A percentile compares a stretch with the other conserved stretches of the same genome.
phyloP scores from a whole-genome alignment of 2,329 filamentous ascomycete species.

The Herpomyces periplanetae region DNA sequence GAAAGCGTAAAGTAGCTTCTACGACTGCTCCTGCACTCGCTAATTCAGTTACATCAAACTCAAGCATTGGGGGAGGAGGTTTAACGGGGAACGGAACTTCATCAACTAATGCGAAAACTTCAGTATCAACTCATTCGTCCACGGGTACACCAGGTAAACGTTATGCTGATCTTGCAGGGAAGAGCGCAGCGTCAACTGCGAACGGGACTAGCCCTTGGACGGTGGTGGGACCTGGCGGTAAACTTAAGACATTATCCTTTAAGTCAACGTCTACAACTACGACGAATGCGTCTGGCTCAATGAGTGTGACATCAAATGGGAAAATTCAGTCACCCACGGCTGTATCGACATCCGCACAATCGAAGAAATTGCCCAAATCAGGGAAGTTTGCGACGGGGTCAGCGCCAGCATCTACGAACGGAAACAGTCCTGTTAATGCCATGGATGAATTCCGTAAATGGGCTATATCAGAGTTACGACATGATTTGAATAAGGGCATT shows the following conservation, averaged over 20 bases:
- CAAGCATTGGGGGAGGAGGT: no score
- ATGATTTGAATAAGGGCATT: conserved; percentile 26
- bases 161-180: conserved; percentile 73
- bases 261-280: conserved; percentile 9
- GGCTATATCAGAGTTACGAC: conserved; percentile 36
- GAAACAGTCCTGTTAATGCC: conserved; percentile 18
- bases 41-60: conserved; percentile 8
- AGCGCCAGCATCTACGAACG: conserved; percentile 3
- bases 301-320: no score
- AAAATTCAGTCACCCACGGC: conserved; percentile 12
- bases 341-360: conserved; percentile 7
- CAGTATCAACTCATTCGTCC: conserved; percentile 9
- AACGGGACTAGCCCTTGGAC: conserved; percentile 30
- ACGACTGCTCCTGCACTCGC: conserved; percentile 11
- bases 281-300: no score
- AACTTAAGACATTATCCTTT: conserved; percentile 24
- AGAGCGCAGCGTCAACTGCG: conserved; percentile 13
- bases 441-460: conserved; percentile 82
- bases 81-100: conserved; percentile 13
- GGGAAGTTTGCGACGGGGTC: no score
- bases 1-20: conserved; percentile 23
- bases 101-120: conserved; percentile 9
- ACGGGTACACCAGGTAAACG: conserved; percentile 24
- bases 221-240: conserved; percentile 71
- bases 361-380: no score